A percentile compares a stretch with the other conserved stretches of the same genome.
Conservation (phyloP, 1,139 yeast species). For the Debaryomycetaceae sp. region DNA sequence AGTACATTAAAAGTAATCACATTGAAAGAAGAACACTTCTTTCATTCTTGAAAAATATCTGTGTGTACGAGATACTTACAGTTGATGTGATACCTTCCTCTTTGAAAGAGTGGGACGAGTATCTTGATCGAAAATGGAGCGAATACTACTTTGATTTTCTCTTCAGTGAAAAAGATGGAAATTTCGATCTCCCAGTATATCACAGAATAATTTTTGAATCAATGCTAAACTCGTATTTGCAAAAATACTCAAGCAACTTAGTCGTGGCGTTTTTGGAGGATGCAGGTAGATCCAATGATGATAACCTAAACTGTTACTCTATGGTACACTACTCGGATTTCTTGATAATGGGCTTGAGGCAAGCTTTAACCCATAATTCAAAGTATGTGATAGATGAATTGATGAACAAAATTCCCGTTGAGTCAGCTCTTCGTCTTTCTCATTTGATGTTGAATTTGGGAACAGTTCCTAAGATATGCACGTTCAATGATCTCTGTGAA, state of each 20-base stretch:
- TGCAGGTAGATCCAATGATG: background rate
- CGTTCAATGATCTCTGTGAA: conserved; percentile 18
- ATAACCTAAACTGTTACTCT: background rate
- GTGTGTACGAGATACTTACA: background rate
- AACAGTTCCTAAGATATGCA: conserved; percentile 7
- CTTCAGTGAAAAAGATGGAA: background rate
- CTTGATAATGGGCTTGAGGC: conserved; percentile 11
- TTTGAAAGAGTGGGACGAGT: background rate
- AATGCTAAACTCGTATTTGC: background rate
- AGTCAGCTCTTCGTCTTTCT: conserved; percentile 20
- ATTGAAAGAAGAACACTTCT: background rate
- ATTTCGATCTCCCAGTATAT: background rate
- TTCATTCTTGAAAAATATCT: too few species aligned
- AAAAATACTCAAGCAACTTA: background rate
- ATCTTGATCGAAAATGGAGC: background rate
- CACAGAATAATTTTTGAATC: background rate
- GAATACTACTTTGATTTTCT: background rate
- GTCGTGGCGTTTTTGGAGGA: background rate
- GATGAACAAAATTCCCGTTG: conserved; percentile 14
- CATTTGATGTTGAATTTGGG: conserved; percentile 14
- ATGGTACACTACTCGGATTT: background rate
- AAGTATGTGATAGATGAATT: conserved; percentile 22
- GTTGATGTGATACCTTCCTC: background rate
- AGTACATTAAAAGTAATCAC: too few species aligned
- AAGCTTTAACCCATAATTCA: conserved; percentile 19